Base-by-base conservation (phyloP, 108 stramenopile genomes). In the Aurantiochytrium sp. region DNA sequence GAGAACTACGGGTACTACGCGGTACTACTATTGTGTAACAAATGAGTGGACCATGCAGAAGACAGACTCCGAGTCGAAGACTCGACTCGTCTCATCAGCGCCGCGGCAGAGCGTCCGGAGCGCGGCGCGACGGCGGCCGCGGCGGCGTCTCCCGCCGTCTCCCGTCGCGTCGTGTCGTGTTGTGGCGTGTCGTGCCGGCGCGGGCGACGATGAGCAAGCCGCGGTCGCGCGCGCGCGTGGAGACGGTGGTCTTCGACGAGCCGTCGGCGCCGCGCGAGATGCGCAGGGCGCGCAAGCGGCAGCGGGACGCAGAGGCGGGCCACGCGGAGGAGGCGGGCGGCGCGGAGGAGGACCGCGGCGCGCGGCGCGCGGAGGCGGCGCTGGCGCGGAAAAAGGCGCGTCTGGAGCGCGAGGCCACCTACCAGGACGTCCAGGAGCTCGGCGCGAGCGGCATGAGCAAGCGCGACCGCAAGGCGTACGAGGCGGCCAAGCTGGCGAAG, bases 381-480 rank as follows among this genome's bases (percentile, higher is more conserved):
- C 0, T 65, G 0, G 59, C 59, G 32, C 59, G 34, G 59, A 65
- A 65, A 27, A 65, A 65, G 59, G 59, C 59, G 32, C 59, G 59
- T 12, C 59, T 65, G 27, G 59, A 65, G 59, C 59, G 59, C 27
- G 59, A 65, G 59, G 59, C 59, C 8, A 65, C 59, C 10, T 65
- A 34, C 34, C 32, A 81, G 12, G 73, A 81, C 2, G 73, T 81
- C 19, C 50, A 30, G 73, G 73, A 81, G 73, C 42, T 81, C 8
- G 73, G 73, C 42, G 73, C 73, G 45, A 81, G 73, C 30, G 45
- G 45, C 6, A 48, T 81, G 73, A 48, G 73, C 73, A 81, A 81
- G 39, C 39, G 45, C 45, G 73, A 81, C 3, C 21, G 45, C n/a
- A 81, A 81, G 45, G 4, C 73, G 45, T 81, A 81, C 45, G 42